Evolutionary conservation across 176 grass and related monocot species (phyloP).

Genomic region (Juncus inflexus): DNA sequence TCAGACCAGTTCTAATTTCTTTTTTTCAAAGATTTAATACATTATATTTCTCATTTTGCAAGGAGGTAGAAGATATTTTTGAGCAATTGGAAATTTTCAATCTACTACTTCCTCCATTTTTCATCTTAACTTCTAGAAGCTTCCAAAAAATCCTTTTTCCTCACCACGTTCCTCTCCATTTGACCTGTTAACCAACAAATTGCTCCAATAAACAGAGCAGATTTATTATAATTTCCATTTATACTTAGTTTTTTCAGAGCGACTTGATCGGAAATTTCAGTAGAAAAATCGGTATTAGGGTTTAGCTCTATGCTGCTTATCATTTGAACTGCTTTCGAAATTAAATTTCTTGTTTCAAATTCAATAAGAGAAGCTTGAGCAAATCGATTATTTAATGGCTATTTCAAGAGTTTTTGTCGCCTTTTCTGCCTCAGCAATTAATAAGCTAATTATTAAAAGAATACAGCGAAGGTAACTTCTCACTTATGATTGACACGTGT

Average conservation of each 20-base stretch:
- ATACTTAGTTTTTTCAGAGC: conserved; percentile 23
- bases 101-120: no score
- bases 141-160: background rate
- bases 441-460: conserved; percentile 41
- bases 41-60: no score
- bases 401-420: conserved; percentile 64
- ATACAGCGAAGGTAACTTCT: no score
- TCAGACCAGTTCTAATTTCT: no score
- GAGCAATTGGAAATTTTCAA: no score
- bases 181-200: conserved; percentile 19
- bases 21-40: no score
- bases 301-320: conserved; percentile 10
- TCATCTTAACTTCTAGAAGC: no score
- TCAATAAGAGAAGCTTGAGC: conserved; percentile 71
- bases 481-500: no score
- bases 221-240: conserved; percentile 34
- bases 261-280: conserved; percentile 32
- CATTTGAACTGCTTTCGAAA: conserved; percentile 54
- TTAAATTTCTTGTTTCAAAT: conserved; percentile 46
- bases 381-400: conserved; percentile 41
- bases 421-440: conserved; percentile 81
- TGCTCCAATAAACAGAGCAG: conserved; percentile 32
- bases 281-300: conserved; percentile 20
- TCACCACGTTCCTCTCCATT: background rate
- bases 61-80: no score